Base-by-base conservation (phyloP, 1,284 basidiomycete species). In the Cyathus olla region DNA sequence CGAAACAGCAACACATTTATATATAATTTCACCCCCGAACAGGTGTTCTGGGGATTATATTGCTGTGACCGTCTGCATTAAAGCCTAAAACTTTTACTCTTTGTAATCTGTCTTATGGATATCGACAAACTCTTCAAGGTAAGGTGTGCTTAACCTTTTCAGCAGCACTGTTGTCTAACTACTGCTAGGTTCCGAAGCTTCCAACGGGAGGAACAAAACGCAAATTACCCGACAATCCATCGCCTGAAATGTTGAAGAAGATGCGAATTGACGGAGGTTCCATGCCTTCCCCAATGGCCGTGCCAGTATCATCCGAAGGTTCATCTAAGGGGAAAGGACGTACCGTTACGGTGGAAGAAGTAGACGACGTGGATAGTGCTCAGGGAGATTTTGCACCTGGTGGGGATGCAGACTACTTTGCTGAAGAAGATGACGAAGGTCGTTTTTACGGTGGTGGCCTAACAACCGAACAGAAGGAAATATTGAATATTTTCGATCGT, bases 371-470 rank as follows among this genome's bases (percentile, higher is more conserved):
- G 29, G 80, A 82, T n/a, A 80, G 82, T 56, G 81, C 83, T 47
- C 31, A 13, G 31, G 62, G 56, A 19, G 66, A 61, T 57, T 94
- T 95, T 76, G 93, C 92, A 1, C 91, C 93, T 4, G 92, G 93
- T 9, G 91, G 90, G 28, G 94, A 96, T 66, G 93, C 94, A 1
- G 95, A 97, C 73, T 96, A 96, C 72, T 96, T 93, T 70, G 87
- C 75, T 1, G 96, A 96, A 68, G 95, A 97, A 74, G 96, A 97
- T 70, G 94, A 92, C 27, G 95, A 97, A 66, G 96, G 96, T 0
- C 85, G 96, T 15, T 97, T 98, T 81, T 98, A 93, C 72, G 96
- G 96, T 29, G 95, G 96, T 3, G 96, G 96, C 1, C 81, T 98
- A 60, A 97, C 95, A 3, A 85, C 85, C 31, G 92, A 96, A 73